Percentiles rank a stretch among this genome's conserved stretches.
Evolutionary conservation across 1,139 yeast species (phyloP).

Genomic region (Candida tropicalis): DNA sequence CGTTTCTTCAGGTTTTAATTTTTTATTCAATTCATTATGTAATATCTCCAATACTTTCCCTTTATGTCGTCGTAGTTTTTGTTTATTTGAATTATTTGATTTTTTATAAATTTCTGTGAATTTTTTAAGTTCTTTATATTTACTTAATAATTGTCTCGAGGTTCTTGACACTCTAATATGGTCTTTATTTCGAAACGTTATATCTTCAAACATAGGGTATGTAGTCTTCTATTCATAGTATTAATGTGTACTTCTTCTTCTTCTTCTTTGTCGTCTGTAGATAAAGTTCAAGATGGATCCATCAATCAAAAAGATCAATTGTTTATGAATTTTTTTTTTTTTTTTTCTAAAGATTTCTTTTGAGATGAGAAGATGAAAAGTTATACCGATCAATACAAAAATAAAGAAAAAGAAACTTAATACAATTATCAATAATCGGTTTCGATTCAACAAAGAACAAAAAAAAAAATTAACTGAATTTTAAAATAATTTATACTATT

Average conservation of each 20-base stretch:
- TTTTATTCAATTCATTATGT: conserved; percentile 18
- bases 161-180: conserved; percentile 10
- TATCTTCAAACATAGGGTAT: conserved; percentile 24
- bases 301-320: no score
- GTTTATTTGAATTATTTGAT: conserved; percentile 10
- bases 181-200: conserved; percentile 17
- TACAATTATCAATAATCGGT: no score
- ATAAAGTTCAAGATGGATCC: no score
- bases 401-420: neutral
- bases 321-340: neutral
- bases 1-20: conserved; percentile 36
- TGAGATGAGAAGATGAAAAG: neutral
- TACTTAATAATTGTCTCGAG: conserved; percentile 18
- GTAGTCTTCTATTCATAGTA: conserved; percentile 4
- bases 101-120: conserved; percentile 15
- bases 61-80: conserved; percentile 19
- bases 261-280: neutral
- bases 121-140: conserved; percentile 23
- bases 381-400: neutral
- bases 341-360: neutral
- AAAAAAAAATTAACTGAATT: neutral
- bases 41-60: conserved; percentile 18
- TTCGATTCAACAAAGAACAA: neutral
- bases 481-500: conserved; percentile 1
- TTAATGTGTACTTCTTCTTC: neutral